Percentiles rank a stretch among this genome's conserved stretches.
Evolutionary conservation across 495 filamentous ascomycete genomes (phyloP).

Genomic region (Pyrenula massariospora): DNA sequence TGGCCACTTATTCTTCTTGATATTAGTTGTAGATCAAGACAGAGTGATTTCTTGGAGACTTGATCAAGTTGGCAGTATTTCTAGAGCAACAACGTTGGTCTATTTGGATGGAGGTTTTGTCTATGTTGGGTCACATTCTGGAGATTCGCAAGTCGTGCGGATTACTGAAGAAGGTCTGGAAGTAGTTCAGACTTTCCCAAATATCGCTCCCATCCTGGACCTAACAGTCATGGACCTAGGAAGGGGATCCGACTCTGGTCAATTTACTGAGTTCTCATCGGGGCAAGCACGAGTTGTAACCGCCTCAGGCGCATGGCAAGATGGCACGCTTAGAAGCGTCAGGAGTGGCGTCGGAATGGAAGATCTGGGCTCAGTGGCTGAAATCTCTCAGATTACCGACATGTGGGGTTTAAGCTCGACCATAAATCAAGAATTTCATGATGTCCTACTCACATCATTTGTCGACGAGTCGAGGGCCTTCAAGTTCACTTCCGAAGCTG

Average conservation of each 20-base stretch:
- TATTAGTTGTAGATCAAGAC: slow-evolving; percentile 51
- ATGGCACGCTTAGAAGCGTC: slow-evolving; percentile 77
- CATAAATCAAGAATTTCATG: slow-evolving; percentile 31
- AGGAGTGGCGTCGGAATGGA: slow-evolving; percentile 90
- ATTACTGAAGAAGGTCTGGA: slow-evolving; percentile 45
- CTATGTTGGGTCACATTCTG: slow-evolving; percentile 86
- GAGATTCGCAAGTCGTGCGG: slow-evolving; percentile 75
- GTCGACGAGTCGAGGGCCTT: slow-evolving; percentile 78
- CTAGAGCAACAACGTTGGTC: slow-evolving; percentile 63
- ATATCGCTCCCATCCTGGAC: slow-evolving; percentile 84
- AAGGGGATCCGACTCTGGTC: slow-evolving; percentile 61
- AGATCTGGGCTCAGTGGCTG: slow-evolving; percentile 70
- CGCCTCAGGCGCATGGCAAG: slow-evolving; percentile 75
- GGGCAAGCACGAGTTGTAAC: slow-evolving; percentile 92
- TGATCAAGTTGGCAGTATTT: slow-evolving; percentile 54
- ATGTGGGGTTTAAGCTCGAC: slow-evolving; percentile 53
- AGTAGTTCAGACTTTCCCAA: slow-evolving; percentile 65
- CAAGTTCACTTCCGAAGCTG: slow-evolving; percentile 58
- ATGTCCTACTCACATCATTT: slow-evolving; percentile 71
- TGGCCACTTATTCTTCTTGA: slow-evolving; percentile 67
- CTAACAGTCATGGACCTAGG: slow-evolving; percentile 94
- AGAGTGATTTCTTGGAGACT: slow-evolving; percentile 57
- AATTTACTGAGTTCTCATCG: slow-evolving; percentile 81
- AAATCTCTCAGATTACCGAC: slow-evolving; percentile 63
- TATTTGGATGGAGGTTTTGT: slow-evolving; percentile 64